Conservation (phyloP, 306 rosid species). For the Acacia acuminata region DNA sequence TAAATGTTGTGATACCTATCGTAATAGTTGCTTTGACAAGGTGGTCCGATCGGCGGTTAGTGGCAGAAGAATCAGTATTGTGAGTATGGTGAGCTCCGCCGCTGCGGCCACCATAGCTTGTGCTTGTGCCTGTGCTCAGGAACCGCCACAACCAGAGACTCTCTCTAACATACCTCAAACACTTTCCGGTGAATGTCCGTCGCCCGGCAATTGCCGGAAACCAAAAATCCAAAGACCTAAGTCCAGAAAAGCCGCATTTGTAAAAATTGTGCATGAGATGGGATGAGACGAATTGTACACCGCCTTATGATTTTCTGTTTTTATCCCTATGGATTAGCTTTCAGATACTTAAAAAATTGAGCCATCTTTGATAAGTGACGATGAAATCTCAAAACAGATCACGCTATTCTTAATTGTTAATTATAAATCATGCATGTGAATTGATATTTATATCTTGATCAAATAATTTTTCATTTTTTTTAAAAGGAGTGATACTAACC, state of each 20-base stretch:
- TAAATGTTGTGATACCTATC: neutral
- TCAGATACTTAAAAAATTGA: too few species aligned
- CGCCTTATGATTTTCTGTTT: too few species aligned
- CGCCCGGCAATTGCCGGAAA: conserved; percentile 57
- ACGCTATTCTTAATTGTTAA: too few species aligned
- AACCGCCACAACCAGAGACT: conserved; percentile 50
- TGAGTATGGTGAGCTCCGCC: conserved; percentile 40
- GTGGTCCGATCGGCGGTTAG: neutral
- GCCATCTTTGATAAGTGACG: too few species aligned
- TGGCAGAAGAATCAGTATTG: neutral
- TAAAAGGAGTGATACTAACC: too few species aligned
- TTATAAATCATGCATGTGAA: too few species aligned
- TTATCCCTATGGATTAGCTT: too few species aligned
- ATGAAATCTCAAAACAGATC: too few species aligned
- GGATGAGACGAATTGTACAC: neutral
- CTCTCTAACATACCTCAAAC: conserved; percentile 84
- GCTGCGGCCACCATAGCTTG: conserved; percentile 36
- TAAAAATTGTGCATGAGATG: neutral
- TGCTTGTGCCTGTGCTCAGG: conserved; percentile 4
- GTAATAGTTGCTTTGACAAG: neutral
- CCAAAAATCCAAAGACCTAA: conserved; percentile 80
- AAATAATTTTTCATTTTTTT: too few species aligned
- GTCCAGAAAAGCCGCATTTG: conserved; percentile 65
- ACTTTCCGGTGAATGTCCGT: conserved; percentile 72
- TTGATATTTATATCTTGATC: too few species aligned